Percentiles rank a stretch among this genome's conserved stretches.
phyloP scores from a whole-genome alignment of 2,329 filamentous ascomycete species.

The Ambrosiella cleistominuta region DNA sequence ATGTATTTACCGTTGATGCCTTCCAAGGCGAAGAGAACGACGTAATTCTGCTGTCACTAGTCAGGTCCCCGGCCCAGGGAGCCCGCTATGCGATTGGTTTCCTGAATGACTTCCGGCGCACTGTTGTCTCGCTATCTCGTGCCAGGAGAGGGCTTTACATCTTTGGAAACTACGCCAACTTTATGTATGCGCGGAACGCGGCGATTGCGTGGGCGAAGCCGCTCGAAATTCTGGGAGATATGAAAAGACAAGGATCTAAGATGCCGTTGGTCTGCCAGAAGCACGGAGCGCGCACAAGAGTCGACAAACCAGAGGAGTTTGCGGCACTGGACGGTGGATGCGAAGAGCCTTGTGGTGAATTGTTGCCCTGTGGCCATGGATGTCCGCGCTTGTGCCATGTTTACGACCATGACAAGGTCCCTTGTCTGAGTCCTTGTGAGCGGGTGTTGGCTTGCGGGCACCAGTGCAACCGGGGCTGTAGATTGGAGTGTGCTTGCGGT shows the following conservation, averaged over 20 bases:
- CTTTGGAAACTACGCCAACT: constrained; percentile 54
- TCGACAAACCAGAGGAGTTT: constrained; percentile 34
- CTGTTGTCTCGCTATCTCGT: constrained; percentile 44
- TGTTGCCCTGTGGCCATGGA: constrained; percentile 6
- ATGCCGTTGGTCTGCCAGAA: background rate
- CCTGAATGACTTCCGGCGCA: constrained; percentile 42
- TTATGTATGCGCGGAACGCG: constrained; percentile 29
- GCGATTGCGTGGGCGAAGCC: constrained; percentile 21
- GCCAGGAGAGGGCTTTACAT: constrained; percentile 67
- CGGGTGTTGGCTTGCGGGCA: background rate
- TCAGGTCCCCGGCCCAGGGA: constrained; percentile 44
- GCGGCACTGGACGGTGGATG: constrained; percentile 15
- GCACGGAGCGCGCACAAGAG: background rate
- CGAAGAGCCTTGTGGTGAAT: background rate
- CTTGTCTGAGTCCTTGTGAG: background rate
- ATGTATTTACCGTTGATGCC: constrained; percentile 68
- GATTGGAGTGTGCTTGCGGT: background rate
- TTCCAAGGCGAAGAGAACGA: constrained; percentile 89
- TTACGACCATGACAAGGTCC: background rate
- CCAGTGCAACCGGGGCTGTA: background rate
- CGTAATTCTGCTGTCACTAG: constrained; percentile 62
- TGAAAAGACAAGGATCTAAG: constrained; percentile 28
- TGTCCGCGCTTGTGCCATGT: background rate
- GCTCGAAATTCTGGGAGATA: constrained; percentile 8
- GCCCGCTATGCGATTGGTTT: constrained; percentile 45